Percentiles rank a stretch among this genome's conserved stretches.
phyloP scores from a whole-genome alignment of 2,329 filamentous ascomycete species.

The Epichloe gansuensis region DNA sequence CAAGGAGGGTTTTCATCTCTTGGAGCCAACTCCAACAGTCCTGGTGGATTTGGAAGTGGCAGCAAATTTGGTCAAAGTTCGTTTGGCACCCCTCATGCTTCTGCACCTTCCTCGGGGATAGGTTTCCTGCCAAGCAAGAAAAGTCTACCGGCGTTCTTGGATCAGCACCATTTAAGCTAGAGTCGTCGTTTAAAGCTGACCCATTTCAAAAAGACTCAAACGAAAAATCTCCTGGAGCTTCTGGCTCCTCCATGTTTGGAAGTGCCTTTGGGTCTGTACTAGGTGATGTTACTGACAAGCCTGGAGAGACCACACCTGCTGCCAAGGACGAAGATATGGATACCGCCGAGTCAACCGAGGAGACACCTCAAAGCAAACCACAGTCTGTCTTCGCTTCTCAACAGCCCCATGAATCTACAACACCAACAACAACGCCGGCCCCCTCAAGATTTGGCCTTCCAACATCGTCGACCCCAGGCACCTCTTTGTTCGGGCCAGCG shows the following conservation, averaged over 20 bases:
- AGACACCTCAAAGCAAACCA: constrained; percentile 26
- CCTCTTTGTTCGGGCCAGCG: constrained; percentile 24
- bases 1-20: constrained; percentile 44
- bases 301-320: constrained; percentile 20
- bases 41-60: constrained; percentile 25
- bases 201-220: constrained; percentile 47
- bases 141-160: constrained; percentile 28
- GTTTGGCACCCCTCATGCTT: constrained; percentile 17
- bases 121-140: constrained; percentile 17
- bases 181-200: constrained; percentile 55
- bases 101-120: constrained; percentile 12
- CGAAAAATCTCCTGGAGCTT: constrained; percentile 31
- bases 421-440: constrained; percentile 40
- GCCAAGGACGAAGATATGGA: constrained; percentile 44
- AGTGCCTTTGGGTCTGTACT: constrained; percentile 48
- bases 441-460: constrained; percentile 33
- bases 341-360: constrained; percentile 19
- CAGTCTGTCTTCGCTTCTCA: constrained; percentile 19
- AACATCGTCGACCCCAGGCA: constrained; percentile 20
- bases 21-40: constrained; percentile 21
- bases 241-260: constrained; percentile 45
- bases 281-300: constrained; percentile 30
- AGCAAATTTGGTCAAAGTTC: constrained; percentile 24
- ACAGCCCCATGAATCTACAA: constrained; percentile 26
- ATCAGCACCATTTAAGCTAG: constrained; percentile 52